A percentile compares a stretch with the other conserved stretches of the same genome.
These are phyloP conservation scores for Carallia brachiata DNA, from an alignment of 345 rosid species.

Conservation along the genomic window DNA sequence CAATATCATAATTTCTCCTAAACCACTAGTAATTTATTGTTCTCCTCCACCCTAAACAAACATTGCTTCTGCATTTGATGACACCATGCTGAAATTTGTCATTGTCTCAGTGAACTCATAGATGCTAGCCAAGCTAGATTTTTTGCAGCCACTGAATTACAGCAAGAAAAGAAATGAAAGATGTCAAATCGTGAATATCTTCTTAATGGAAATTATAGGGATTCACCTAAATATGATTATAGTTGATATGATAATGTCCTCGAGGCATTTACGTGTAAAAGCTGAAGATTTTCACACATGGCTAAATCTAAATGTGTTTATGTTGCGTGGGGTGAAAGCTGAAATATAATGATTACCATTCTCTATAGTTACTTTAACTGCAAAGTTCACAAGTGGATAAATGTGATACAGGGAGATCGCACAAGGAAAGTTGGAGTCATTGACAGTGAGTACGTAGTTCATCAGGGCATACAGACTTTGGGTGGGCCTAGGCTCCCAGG, in stretches of 20 bases:
- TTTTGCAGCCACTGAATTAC: too few relatives aligned
- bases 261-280: too few relatives aligned
- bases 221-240: too few relatives aligned
- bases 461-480: slow-evolving; percentile 81
- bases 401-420: slow-evolving; percentile 69
- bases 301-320: too few relatives aligned
- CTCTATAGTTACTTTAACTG: background rate
- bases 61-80: background rate
- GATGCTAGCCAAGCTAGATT: background rate
- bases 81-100: background rate
- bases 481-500: slow-evolving; percentile 56
- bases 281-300: too few relatives aligned
- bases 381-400: background rate
- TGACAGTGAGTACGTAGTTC: slow-evolving; percentile 85
- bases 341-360: too few relatives aligned
- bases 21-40: background rate
- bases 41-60: background rate
- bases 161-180: too few relatives aligned
- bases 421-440: slow-evolving; percentile 81
- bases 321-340: too few relatives aligned
- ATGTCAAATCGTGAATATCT: too few relatives aligned
- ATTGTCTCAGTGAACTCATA: background rate
- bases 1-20: background rate
- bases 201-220: too few relatives aligned
- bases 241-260: too few relatives aligned